phyloP scores from a whole-genome alignment of 139 green algal genomes.

The Micractinium sp. region DNA sequence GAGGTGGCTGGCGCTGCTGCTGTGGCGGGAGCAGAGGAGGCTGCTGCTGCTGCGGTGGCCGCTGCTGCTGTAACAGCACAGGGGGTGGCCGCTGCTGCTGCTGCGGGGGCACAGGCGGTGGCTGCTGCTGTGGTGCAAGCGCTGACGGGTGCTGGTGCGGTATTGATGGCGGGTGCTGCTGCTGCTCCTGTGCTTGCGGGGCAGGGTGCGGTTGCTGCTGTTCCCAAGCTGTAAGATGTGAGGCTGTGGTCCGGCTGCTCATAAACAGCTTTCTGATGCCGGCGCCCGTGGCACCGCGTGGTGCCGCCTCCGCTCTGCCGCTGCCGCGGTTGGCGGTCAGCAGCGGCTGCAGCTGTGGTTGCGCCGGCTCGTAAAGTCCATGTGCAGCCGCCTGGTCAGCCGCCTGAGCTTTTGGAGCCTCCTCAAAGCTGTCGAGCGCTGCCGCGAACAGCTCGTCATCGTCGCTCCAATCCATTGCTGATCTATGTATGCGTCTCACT shows the following conservation, averaged over 20 bases:
- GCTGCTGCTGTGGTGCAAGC: not conserved
- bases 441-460: not conserved
- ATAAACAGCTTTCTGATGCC: not conserved
- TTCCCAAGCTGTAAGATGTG: not conserved
- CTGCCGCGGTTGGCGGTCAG: not conserved
- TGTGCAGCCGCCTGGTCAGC: not conserved
- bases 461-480: not conserved
- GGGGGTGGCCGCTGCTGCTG: not conserved
- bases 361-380: not conserved
- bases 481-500: too few relatives aligned
- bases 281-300: not conserved
- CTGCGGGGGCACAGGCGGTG: not conserved
- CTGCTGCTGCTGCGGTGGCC: not conserved
- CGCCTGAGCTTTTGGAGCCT: not conserved
- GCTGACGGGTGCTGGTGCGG: too few relatives aligned
- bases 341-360: not conserved
- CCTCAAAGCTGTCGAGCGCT: constrained; percentile 2
- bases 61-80: not conserved
- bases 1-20: not conserved
- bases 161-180: not conserved
- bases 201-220: not conserved
- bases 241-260: not conserved
- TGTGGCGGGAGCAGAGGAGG: not conserved
- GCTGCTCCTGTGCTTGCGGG: not conserved
- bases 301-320: not conserved